Evolutionary conservation across 2,329 filamentous ascomycete genomes (phyloP).

Genomic region (Fusarium domesticum): DNA sequence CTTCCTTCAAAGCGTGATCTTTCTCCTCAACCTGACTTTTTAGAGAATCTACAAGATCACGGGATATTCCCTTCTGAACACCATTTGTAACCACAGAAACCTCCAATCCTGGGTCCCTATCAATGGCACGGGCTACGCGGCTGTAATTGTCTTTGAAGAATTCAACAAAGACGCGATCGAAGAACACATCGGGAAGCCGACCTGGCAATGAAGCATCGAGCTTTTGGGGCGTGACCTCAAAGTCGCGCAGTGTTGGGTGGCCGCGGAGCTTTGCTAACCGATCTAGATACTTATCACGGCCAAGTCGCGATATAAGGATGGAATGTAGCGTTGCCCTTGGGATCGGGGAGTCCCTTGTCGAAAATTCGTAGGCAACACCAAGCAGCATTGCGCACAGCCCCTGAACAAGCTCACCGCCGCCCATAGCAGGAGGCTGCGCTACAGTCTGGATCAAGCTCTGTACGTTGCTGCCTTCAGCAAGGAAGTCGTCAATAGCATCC

Average conservation of each 20-base stretch:
- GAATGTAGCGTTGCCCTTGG: conserved; percentile 76
- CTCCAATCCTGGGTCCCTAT: conserved; percentile 86
- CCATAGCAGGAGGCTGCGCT: conserved; percentile 53
- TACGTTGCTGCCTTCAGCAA: conserved; percentile 89
- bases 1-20: conserved; percentile 49
- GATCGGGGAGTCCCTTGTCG: conserved; percentile 92
- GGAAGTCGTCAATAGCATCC: conserved; percentile 86
- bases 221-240: conserved; percentile 78
- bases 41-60: conserved; percentile 85
- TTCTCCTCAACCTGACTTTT: conserved; percentile 74
- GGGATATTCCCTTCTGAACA: conserved; percentile 85
- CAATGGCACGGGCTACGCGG: conserved; percentile 77
- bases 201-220: conserved; percentile 46
- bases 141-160: conserved; percentile 97
- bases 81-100: conserved; percentile 77
- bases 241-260: conserved; percentile 78
- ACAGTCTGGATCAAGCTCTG: conserved; percentile 78
- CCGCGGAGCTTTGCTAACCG: conserved; percentile 73
- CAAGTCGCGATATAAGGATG: conserved; percentile 71
- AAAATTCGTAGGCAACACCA: conserved; percentile 93
- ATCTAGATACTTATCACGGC: conserved; percentile 84
- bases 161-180: conserved; percentile 83
- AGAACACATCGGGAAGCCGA: conserved; percentile 74
- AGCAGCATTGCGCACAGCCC: conserved; percentile 82
- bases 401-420: conserved; percentile 66